Percentiles rank a stretch among this genome's conserved stretches.
Conservation (phyloP, 2,329 filamentous ascomycete species). For the Cladosporium colombiae region DNA sequence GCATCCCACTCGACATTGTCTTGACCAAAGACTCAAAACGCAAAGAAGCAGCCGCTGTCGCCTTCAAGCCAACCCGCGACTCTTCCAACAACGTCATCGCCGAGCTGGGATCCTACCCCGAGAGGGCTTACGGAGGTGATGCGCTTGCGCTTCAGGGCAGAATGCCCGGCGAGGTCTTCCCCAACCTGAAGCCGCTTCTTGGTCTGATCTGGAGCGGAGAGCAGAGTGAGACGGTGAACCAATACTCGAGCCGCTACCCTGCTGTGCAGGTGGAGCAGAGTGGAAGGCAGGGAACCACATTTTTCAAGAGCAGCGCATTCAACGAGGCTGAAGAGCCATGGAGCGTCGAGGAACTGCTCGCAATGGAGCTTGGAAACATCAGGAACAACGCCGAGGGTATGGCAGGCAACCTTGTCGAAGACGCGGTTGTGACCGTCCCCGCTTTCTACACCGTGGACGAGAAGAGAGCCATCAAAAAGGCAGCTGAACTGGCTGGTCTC, state of each 20-base stretch:
- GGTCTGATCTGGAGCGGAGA: constrained; percentile 58
- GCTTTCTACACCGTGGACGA: constrained; percentile 89
- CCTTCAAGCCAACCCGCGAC: constrained; percentile 82
- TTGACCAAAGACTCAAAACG: constrained; percentile 96
- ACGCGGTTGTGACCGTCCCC: constrained; percentile 86
- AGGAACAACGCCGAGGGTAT: constrained; percentile 82
- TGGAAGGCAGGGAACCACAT: constrained; percentile 65
- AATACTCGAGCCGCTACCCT: constrained; percentile 76
- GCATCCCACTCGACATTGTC: constrained; percentile 95
- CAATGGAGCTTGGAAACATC: constrained; percentile 94
- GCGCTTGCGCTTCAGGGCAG: constrained; percentile 82
- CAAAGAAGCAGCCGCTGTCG: constrained; percentile 88
- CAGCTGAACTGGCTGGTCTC: constrained; percentile 83
- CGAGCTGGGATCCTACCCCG: constrained; percentile 64
- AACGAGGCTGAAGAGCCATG: constrained; percentile 64
- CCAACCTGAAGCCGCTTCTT: constrained; percentile 88
- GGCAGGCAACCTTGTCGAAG: constrained; percentile 72
- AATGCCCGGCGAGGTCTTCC: constrained; percentile 91
- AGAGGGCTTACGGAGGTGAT: constrained; percentile 89
- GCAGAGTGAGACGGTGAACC: constrained; percentile 61
- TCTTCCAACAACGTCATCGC: constrained; percentile 56
- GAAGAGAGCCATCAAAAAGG: constrained; percentile 79
- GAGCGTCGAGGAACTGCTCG: constrained; percentile 87
- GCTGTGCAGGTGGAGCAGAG: constrained; percentile 68
- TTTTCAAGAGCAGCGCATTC: constrained; percentile 78